A percentile compares a stretch with the other conserved stretches of the same genome.
These are phyloP conservation scores for Aristolochia contorta DNA, from an alignment of 164 flowering plant species.

Conservation along the genomic window DNA sequence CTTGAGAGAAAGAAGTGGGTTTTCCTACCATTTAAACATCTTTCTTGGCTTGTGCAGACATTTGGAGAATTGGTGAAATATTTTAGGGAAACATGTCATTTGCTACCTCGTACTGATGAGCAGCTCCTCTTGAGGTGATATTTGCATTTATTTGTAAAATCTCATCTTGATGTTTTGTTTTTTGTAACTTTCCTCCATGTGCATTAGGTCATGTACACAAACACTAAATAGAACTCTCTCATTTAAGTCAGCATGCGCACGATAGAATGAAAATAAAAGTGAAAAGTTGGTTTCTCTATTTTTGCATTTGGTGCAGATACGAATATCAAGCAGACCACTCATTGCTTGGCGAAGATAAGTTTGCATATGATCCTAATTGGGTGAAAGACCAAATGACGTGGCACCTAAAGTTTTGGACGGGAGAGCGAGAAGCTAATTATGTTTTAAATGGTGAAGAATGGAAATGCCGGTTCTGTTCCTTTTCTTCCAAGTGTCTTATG, in stretches of 20 bases:
- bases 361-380: conserved; percentile 49
- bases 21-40: background rate
- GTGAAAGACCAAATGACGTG: conserved; percentile 29
- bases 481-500: conserved; percentile 31
- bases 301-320: conserved; percentile 36
- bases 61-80: conserved; percentile 54
- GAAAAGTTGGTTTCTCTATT: background rate
- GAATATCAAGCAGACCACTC: conserved; percentile 55
- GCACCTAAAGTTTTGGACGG: conserved; percentile 64
- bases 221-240: background rate
- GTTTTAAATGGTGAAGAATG: conserved; percentile 56
- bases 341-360: conserved; percentile 54
- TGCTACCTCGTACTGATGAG: conserved; percentile 47
- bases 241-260: background rate
- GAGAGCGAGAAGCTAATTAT: conserved; percentile 51
- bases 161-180: no score
- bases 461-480: conserved; percentile 69
- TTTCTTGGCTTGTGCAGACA: conserved; percentile 39
- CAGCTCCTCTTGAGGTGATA: conserved; percentile 63
- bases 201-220: no score
- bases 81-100: conserved; percentile 37
- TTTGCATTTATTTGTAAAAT: no score
- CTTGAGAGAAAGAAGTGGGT: background rate
- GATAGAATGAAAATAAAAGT: background rate
- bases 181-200: no score